Evolutionary conservation across 768 basidiomycete species (phyloP), one percentile per base, ranked within the genome.

Genomic region (Pleurotus citrinopileatus): DNA sequence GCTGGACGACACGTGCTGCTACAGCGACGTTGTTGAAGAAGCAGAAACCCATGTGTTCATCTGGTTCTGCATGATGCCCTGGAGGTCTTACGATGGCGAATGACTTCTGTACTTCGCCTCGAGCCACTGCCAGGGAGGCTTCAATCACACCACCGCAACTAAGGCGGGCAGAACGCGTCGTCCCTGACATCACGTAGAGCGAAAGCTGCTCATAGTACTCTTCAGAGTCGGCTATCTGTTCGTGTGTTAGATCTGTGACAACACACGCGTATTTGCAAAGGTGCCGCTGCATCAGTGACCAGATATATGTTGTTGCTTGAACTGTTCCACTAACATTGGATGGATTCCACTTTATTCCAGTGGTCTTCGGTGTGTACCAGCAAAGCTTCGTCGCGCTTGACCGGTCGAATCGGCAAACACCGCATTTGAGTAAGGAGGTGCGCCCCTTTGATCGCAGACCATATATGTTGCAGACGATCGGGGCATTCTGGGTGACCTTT

Each of bases 21-120:
- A 99, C 90, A 0, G 97, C 89, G 28, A 96, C 94, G 65, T 99
- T 99, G 69, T 99, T 99, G 74, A 94, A 97, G 75, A 99, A 97
- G 70, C 97, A 98, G 68, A 99, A 99, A 1, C 97, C 97, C 95
- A 98, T 98, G 59, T 93, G 91, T 65, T 95, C 89, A 59, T 97
- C 92, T 3, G 97, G 97, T 66, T 99, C 97, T 4, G 97, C 95
- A 64, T 99, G 97, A 66, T 99, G 97, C 0, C 97, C 97, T 0
- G 97, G 97, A 10, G 97, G 97, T 51, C 97, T 83, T 29, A 98
- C 95, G 57, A 98, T 92, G 2, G 97, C 97, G 65, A 99, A 89
- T 0, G 90, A 79, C 67, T 95, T 98, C 62, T 87, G 79, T 34
- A 98, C 74, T 59, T 86, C 79, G 12, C 86, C 71, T 28, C 83